These are phyloP conservation scores for Trypanosomatidae sp. DNA, from an alignment of 208 protist species.

Conservation along the genomic window DNA sequence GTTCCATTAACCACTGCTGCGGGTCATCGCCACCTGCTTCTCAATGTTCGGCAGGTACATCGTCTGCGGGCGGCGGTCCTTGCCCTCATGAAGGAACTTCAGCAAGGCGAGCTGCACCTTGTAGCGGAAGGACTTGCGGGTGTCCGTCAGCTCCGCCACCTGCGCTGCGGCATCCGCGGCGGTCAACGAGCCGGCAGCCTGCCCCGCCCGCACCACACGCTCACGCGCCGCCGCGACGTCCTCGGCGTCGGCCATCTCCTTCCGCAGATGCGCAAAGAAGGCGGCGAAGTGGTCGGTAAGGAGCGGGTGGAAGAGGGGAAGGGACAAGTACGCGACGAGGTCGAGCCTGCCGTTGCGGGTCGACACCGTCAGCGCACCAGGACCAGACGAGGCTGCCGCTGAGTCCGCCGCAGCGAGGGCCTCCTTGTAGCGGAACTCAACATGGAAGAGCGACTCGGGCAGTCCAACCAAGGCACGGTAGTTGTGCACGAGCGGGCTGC, in stretches of 20 bases:
- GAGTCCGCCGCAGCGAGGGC: constrained; percentile 12
- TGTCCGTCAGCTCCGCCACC: constrained; percentile 45
- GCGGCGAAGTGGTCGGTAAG: constrained; percentile 69
- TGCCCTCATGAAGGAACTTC: constrained; percentile 83
- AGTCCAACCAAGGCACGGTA: constrained; percentile 75
- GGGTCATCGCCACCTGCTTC: constrained; percentile 25
- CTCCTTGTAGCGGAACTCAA: constrained; percentile 80
- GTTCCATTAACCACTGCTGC: no score
- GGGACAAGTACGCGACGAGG: constrained; percentile 71
- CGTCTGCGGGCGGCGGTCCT: constrained; percentile 71
- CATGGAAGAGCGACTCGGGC: constrained; percentile 81
- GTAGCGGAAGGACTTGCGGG: constrained; percentile 43
- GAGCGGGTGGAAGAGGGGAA: constrained; percentile 64
- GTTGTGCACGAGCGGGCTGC: constrained; percentile 69
- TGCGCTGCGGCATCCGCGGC: constrained; percentile 32
- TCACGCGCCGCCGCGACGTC: constrained; percentile 41
- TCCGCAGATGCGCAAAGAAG: constrained; percentile 68
- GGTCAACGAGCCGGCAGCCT: constrained; percentile 22
- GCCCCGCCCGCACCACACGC: constrained; percentile 37
- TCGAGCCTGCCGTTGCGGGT: constrained; percentile 53
- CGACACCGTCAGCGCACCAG: constrained; percentile 37
- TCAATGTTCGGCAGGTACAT: constrained; percentile 81
- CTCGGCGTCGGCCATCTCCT: constrained; percentile 43
- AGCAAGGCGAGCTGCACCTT: constrained; percentile 80
- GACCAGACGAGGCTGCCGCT: not conserved